Base-by-base conservation (phyloP, 176 grass and related monocot genomes). In the Zizania latifolia region DNA sequence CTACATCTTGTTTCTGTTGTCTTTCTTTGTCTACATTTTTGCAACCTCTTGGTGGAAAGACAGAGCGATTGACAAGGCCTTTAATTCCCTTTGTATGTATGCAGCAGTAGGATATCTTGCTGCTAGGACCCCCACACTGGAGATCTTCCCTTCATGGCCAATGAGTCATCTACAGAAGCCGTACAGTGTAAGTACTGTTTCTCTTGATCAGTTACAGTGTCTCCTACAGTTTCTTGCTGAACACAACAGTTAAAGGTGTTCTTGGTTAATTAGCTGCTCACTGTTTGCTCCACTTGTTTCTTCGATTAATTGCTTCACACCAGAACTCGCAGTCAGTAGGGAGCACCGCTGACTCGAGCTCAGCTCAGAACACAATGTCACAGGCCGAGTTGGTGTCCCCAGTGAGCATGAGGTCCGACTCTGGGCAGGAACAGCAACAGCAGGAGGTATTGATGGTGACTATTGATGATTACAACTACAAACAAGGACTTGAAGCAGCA, bases 121-220 rank as follows among this genome's bases (percentile, higher is more conserved):
- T 74, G 62, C 62, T 72, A 90, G 84, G 59, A 81, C 87, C 70
- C 78, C 87, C 62, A 96, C 78, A 40, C 87, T 96, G 70, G 82
- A 96, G 44, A 96, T 92, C 86, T 92, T 96, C 78, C 89, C 93
- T 81, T 92, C 89, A 77, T 88, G 93, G 89, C 84, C 89, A 90
- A 91, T 87, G 85, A 91, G 54, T 74, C 73, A 84, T 76, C 89
- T 87, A 76, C 89, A 87, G 87, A 35, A 86, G 13, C 78, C 50
- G 82, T 78, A 90, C 83, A 90, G 83, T 86, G 77, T 81, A 84
- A 72, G 59, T 37, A 88, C 81, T 88, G 86, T 21, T 83, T 83
- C 75, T 55, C 15, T 84, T 34, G 62, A 61, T 83, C 80, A 75
- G 53, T 57, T 28, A 10, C 75, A 62, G 69, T 41, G 69, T 41